phyloP scores from a whole-genome alignment of 805 yeast genomes.

The Clavispora carvajalis region DNA sequence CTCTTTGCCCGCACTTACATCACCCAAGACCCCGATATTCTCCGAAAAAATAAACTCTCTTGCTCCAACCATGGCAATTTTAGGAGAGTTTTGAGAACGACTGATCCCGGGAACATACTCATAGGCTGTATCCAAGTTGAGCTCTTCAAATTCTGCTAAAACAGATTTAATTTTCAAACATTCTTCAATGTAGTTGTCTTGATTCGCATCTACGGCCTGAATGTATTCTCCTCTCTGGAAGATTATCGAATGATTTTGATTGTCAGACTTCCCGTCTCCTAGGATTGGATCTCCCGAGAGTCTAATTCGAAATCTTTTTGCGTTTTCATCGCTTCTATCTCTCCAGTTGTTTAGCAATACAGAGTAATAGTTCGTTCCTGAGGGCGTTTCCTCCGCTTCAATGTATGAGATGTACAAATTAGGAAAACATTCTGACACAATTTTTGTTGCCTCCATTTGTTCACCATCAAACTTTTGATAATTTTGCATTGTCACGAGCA shows the following conservation, averaged over 20 bases:
- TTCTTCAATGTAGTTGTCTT: conserved; percentile 92
- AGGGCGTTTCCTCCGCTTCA: conserved; percentile 42
- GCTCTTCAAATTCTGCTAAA: conserved; percentile 86
- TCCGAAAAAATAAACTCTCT: conserved; percentile 93
- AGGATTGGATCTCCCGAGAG: conserved; percentile 91
- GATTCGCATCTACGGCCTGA: conserved; percentile 94
- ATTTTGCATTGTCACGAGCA: conserved; percentile 87
- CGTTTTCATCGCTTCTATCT: conserved; percentile 34
- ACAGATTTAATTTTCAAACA: conserved; percentile 86
- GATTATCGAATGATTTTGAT: conserved; percentile 82
- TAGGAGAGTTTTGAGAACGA: conserved; percentile 31
- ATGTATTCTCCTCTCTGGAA: conserved; percentile 92
- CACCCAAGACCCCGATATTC: conserved; percentile 87
- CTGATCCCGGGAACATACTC: conserved; percentile 53
- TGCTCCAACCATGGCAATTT: conserved; percentile 93
- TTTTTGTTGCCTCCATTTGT: conserved; percentile 64
- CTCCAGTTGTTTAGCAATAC: conserved; percentile 40
- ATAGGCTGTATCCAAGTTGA: conserved; percentile 49
- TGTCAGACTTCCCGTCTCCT: conserved; percentile 96
- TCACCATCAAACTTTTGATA: conserved; percentile 56
- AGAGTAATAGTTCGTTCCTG: conserved; percentile 50
- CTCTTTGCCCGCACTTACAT: conserved; percentile 95
- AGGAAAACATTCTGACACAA: conserved; percentile 70
- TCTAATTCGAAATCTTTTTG: conserved; percentile 49
- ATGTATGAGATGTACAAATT: conserved; percentile 53